Evolutionary conservation across 805 yeast genomes (phyloP), one percentile per base, ranked within the genome.

Genomic region (Zygosaccharomyces lentus): DNA sequence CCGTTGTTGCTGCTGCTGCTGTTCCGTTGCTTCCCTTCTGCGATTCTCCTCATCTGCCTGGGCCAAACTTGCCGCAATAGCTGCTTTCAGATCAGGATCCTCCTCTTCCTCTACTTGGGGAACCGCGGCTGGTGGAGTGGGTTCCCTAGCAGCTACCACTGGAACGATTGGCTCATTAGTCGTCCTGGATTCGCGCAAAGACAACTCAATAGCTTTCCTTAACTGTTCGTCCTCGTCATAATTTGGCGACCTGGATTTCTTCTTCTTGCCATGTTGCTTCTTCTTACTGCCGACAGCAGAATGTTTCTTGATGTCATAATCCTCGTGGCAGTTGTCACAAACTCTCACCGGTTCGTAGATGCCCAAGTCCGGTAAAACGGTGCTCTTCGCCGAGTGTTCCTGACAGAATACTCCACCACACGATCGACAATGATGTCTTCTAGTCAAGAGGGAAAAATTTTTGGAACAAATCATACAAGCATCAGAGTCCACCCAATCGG

Each of bases 401-500:
- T 86, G 90, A 65, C 95, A 82, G 61, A 76, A 91, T 0, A 88
- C 96, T 3, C 97, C 97, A 19, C 99, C 99, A 68, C 99, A 93
- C 43, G 95, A 84, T 43, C 99, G 76, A 66, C 99, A 93, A 67
- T 93, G 99, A 65, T 93, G 99, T 63, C 91, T 89, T 59, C 99
- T 76, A 63, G 87, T 89, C 49, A 90, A 70, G 61, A 91, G 76
- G 1, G 93, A 73, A 61, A 93, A 93, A 12, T 82, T 69, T 34
- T 74, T 79, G 42, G 95, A 88, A 55, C 97, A 88, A 45, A 87
- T 80, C 97, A 93, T 90, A 66, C 99, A 93, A 3, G 87, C 87
- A 56, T 88, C 96, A 9, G 90, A 84, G 59, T 93, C 99, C 17
- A 86, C 82, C 99, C 99, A 93, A 56, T 89, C 97, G 0, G 99